Evolutionary conservation across 306 rosid genomes (phyloP), one percentile per base, ranked within the genome.

Genomic region (Vigna mungo): DNA sequence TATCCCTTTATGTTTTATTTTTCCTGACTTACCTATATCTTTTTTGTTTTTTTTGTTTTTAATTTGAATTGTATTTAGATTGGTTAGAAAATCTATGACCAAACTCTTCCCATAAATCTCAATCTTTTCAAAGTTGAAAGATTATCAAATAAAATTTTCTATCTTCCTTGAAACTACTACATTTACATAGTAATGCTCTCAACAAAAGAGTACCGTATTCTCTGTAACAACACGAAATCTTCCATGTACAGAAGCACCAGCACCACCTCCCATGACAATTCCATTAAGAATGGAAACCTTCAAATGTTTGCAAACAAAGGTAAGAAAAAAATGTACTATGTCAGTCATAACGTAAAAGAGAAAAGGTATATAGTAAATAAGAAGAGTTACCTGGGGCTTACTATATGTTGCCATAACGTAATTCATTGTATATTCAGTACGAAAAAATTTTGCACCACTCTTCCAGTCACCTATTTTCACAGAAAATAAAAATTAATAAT

Each of bases 241-340:
- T 72, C 97, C 97, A 71, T 95, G 97, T 25, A 95, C 79, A 66
- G 98, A 92, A 84, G 76, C 92, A 49, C 98, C 97, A 27, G 97
- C 96, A 17, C 98, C 97, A 85, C 98, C 98, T 78, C 98, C 98
- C 97, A 95, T 92, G 70, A 95, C 97, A 58, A 90, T 89, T 78
- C 98, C 98, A 71, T 95, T 73, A 65, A 92, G 95, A 74, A 95
- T 85, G 75, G 98, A 95, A 87, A 95, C 95, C 98, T 95, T 67
- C 67, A 84, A 78, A 76, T 51, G 74, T 83, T 79, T 79, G 44
- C 52, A 70, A 18, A 72, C 39, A 53, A 51, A 70, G 36, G 46
- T 72, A 83, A 49, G 82, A 74, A 77, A 53, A 67, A 30, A 63
- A 62, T 6, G 7, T 16, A 34, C 1, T 5, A 49, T 20, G 61